These are phyloP conservation scores for Neurospora crassa DNA, from an alignment of 2,329 filamentous ascomycete species.

Conservation along the genomic window DNA sequence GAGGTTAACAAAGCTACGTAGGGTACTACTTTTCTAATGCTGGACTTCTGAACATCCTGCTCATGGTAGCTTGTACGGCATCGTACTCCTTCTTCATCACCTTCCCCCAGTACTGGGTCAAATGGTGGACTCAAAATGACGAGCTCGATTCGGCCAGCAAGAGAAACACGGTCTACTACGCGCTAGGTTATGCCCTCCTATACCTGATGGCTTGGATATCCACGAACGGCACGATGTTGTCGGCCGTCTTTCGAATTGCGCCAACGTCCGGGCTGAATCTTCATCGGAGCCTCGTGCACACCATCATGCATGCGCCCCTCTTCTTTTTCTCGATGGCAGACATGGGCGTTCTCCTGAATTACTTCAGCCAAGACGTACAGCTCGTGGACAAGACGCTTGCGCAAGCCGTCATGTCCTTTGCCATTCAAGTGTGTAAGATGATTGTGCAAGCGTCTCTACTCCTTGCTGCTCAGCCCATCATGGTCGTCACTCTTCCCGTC, in stretches of 20 bases:
- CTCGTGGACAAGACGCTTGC: constrained; percentile 34
- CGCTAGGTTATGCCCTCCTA: constrained; percentile 26
- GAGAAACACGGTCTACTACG: constrained; percentile 21
- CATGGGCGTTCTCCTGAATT: constrained; percentile 22
- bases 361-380: constrained; percentile 35
- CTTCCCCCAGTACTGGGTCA: constrained; percentile 29
- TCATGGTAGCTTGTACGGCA: constrained; percentile 19
- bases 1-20: constrained; percentile 4
- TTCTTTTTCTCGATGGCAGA: constrained; percentile 31
- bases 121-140: constrained; percentile 27
- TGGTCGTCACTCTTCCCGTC: constrained; percentile 36
- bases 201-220: constrained; percentile 26
- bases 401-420: constrained; percentile 23
- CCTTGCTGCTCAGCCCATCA: constrained; percentile 32
- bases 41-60: constrained; percentile 18
- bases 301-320: constrained; percentile 26
- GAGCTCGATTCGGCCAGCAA: not conserved
- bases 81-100: constrained; percentile 26
- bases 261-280: constrained; percentile 26
- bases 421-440: constrained; percentile 29
- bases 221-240: constrained; percentile 27
- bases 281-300: constrained; percentile 24
- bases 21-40: constrained; percentile 24
- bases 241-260: constrained; percentile 24
- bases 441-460: constrained; percentile 36